These are phyloP conservation scores for Diaporthe batatas DNA, from an alignment of 2,329 filamentous ascomycete genomes.

Conservation along the genomic window DNA sequence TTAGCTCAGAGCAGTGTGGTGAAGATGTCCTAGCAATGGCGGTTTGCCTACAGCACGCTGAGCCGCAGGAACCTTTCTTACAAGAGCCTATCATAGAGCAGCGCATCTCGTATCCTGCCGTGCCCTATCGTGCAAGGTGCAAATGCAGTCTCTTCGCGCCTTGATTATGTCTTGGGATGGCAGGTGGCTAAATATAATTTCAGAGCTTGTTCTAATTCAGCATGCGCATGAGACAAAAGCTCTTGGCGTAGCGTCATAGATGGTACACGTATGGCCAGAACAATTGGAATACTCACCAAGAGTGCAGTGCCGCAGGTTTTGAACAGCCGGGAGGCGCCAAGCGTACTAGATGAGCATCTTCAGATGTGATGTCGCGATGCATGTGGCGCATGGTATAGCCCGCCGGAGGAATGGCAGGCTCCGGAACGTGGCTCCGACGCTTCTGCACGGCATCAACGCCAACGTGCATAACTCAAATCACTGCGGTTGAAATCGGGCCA, in stretches of 20 bases:
- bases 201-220: neutral
- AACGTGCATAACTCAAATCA: slow-evolving; percentile 31
- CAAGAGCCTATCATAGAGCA: neutral
- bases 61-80: neutral
- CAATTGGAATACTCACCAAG: neutral
- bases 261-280: neutral
- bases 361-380: neutral
- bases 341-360: neutral
- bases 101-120: neutral
- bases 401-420: slow-evolving; percentile 17
- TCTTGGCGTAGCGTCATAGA: neutral
- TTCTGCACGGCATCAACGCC: slow-evolving; percentile 10
- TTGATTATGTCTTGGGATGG: neutral
- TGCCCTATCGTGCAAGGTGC: neutral
- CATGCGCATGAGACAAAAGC: neutral
- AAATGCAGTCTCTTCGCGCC: no score
- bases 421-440: slow-evolving; percentile 16
- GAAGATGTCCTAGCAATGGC: neutral
- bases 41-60: neutral
- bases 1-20: neutral
- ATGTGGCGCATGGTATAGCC: neutral
- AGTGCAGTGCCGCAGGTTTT: neutral
- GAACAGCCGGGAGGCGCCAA: neutral
- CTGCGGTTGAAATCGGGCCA: slow-evolving; percentile 14
- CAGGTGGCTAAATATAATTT: neutral